Conservation (phyloP, 2,329 filamentous ascomycete genomes). For the Monilinia fructicola region DNA sequence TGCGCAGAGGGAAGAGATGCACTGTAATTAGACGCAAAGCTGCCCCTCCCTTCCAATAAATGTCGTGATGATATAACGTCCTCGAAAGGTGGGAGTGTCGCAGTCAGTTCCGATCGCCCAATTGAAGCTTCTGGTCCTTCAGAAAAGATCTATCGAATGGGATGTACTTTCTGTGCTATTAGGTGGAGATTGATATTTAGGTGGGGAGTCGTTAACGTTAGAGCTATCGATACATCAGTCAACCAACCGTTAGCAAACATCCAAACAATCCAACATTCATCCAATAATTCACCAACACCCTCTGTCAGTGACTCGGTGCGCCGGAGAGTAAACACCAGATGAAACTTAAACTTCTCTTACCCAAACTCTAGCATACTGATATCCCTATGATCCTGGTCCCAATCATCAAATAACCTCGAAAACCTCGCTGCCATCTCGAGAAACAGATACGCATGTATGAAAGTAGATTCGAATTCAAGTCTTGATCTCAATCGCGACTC, state of each 20-base stretch:
- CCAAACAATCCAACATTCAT: neutral
- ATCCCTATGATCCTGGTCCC: constrained; percentile 22
- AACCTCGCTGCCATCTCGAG: constrained; percentile 18
- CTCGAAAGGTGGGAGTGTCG: neutral
- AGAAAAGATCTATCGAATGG: constrained; percentile 10
- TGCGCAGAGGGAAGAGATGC: constrained; percentile 2
- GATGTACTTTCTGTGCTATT: constrained; percentile 10
- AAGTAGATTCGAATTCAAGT: neutral
- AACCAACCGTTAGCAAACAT: neutral
- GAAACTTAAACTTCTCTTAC: neutral
- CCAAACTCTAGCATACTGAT: constrained; percentile 20
- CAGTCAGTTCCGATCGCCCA: neutral
- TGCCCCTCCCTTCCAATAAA: neutral
- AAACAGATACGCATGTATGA: neutral
- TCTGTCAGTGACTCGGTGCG: neutral
- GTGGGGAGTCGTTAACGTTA: neutral
- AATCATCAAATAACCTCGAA: constrained; percentile 25
- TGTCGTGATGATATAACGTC: constrained; percentile 8
- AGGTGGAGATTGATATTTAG: constrained; percentile 3
- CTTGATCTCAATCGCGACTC: neutral
- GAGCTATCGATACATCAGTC: neutral
- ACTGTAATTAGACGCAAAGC: constrained; percentile 2
- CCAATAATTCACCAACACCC: neutral
- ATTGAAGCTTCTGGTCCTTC: constrained; percentile 2
- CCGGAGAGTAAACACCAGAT: neutral